Base-by-base conservation (phyloP, 148 eudicot species). In the Rhododendron henanense region DNA sequence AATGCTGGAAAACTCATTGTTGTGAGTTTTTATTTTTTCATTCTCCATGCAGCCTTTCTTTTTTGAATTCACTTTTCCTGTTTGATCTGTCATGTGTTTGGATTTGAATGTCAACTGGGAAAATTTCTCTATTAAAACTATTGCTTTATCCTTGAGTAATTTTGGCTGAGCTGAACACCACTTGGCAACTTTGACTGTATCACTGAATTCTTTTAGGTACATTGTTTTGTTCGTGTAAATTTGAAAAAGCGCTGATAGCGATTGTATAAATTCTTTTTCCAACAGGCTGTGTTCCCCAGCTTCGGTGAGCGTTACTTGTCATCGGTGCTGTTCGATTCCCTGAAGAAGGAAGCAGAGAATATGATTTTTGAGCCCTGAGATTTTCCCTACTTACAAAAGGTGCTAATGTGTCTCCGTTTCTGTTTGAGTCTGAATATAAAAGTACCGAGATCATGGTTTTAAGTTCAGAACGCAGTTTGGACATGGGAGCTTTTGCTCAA, bases 221-320 rank as follows among this genome's bases (percentile, higher is more conserved):
- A 10, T 67, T 67, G 74, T 67, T 10, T 67, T 10, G 33, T 25
- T 25, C 33, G 1, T 25, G 4, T n/a, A n/a, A 63, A 65, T 65
- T 14, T n/a, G 33, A 25, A 65, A 65, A 10, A 25, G 73, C 1
- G 45, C 33, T 65, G 31, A 65, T 65, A 2, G 31, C 28, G 0
- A 63, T 2, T 65, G 31, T 65, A 10, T n/a, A 25, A 8, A n/a
- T 65, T 65, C 33, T 65, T n/a, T 71, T 79, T 48, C 45, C 14
- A 41, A 85, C 96, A 93, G 94, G 93, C 80, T 48, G 88, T 95
- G 9, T 95, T 95, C 85, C 95, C 98, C 28, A 95, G 98, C 87
- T 94, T 94, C 83, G 97, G 98, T 15, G 98, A 95, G 91, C 92
- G 96, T 35, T 95, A 94, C 84, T 85, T 95, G 77, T 95, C 98